Evolutionary conservation across 441 rosid genomes (phyloP).

Genomic region (Bocquillonia castaneifolia): DNA sequence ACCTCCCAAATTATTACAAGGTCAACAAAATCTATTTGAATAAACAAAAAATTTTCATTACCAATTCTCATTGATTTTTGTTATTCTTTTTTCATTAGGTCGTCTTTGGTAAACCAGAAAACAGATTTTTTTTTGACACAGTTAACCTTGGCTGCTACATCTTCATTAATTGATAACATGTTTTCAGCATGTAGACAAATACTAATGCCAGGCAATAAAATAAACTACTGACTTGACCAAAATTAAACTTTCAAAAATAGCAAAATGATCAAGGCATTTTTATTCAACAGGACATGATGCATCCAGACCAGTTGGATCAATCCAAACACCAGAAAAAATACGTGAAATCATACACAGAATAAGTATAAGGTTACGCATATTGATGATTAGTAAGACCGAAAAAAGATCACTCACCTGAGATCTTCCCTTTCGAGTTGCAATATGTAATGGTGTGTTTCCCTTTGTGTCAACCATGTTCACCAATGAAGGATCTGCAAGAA

Average conservation of each 20-base stretch:
- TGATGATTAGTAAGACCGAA: too few species aligned
- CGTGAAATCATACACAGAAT: too few species aligned
- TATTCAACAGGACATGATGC: too few species aligned
- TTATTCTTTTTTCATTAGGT: not conserved
- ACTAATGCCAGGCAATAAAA: too few species aligned
- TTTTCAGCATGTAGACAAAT: too few species aligned
- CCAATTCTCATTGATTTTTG: not conserved
- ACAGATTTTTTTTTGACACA: not conserved
- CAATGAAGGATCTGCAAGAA: constrained; percentile 49
- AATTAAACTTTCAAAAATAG: too few species aligned
- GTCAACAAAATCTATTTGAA: not conserved
- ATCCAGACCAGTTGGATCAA: too few species aligned
- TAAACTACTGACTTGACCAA: too few species aligned
- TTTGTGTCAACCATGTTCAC: constrained; percentile 71
- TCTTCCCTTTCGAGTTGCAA: constrained; percentile 80
- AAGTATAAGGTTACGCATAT: too few species aligned
- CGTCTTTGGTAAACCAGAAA: not conserved
- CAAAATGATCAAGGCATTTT: too few species aligned
- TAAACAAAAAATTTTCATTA: not conserved
- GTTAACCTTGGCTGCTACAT: not conserved
- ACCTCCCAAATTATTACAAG: not conserved
- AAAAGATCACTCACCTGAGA: constrained; percentile 35
- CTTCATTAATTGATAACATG: too few species aligned
- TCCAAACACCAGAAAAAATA: too few species aligned
- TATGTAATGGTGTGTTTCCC: constrained; percentile 78